Base-by-base conservation (phyloP, 257 asterid genomes). In the Solanum bulbocastanum region DNA sequence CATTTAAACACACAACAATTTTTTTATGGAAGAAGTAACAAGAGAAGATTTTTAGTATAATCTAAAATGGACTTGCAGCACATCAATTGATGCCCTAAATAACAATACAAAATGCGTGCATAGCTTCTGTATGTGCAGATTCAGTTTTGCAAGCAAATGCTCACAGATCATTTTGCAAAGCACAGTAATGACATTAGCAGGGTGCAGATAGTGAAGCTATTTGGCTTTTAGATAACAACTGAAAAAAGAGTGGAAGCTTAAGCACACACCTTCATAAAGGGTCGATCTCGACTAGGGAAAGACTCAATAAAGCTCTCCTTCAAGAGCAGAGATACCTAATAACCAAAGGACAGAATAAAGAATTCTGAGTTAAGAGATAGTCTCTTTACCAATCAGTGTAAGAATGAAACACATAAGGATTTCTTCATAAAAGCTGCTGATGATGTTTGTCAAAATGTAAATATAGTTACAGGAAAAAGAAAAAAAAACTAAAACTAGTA, bases 261-360 rank as follows among this genome's bases (percentile, higher is more conserved):
- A 81, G 32, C 37, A 69, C 85, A 42, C 71, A 95, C 99, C 99
- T 97, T 97, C 98, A 97, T 96, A 92, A 97, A 97, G 81, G 99
- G 94, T 13, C 98, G 98, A 82, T 96, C 95, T 36, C 98, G 97
- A 62, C 92, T 91, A 25, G 98, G 98, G 89, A 93, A 97, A 22
- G 99, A 96, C 92, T 97, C 99, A 6, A 97, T 94, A 92, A 97
- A 97, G 87, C 99, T 97, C 92, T 97, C 99, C 92, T 95, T 97
- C 88, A 97, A 87, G 88, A 97, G 94, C 94, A 97, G 91, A 3
- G 99, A 97, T 62, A 97, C 99, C 99, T 97, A 90, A 83, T 75
- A 74, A 49, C 30, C 66, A 49, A 82, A 49, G 44, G 66, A 30
- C 69, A 49, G 86, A 60, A 82, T 10, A 82, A 81, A 49, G 30